Percentiles rank a stretch among this genome's conserved stretches.
These are phyloP conservation scores for Dendrobium nobile DNA, from an alignment of 106 monocot species.

Conservation along the genomic window DNA sequence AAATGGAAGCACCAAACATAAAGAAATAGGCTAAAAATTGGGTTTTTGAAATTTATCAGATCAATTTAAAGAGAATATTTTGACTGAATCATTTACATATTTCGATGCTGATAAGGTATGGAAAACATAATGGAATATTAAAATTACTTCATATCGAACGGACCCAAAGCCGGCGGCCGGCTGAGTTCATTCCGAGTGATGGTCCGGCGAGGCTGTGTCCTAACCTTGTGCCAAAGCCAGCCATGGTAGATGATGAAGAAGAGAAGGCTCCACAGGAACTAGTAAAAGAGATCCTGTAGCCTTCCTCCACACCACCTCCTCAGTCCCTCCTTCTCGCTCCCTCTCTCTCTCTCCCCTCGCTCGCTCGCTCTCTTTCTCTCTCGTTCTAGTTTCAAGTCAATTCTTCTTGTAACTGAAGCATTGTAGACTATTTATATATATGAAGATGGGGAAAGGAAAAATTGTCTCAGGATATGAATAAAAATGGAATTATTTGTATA, in stretches of 20 bases:
- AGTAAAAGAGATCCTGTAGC: conserved; percentile 41
- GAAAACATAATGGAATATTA: too few relatives aligned
- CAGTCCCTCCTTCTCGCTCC: background rate
- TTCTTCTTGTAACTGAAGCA: background rate
- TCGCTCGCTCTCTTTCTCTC: background rate
- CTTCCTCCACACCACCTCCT: conserved; percentile 48
- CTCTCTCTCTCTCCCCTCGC: background rate
- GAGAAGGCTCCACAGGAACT: conserved; percentile 41
- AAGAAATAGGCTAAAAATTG: too few relatives aligned
- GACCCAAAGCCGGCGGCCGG: conserved; percentile 46
- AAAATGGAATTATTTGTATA: too few relatives aligned
- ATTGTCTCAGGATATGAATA: too few relatives aligned
- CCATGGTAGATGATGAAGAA: conserved; percentile 35
- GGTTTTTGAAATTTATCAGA: too few relatives aligned
- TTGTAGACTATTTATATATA: background rate
- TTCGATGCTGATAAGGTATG: too few relatives aligned
- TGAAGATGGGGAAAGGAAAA: background rate
- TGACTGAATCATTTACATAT: too few relatives aligned
- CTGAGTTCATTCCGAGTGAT: conserved; percentile 45
- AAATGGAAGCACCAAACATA: too few relatives aligned
- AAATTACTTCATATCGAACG: conserved; percentile 41
- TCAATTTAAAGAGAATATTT: too few relatives aligned
- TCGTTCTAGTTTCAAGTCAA: background rate
- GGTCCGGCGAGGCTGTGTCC: conserved; percentile 34
- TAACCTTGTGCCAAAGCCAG: conserved; percentile 52